Percentiles rank a stretch among this genome's conserved stretches.
Conservation (phyloP, 1,139 yeast genomes). For the Arxiozyma slooffiae region DNA sequence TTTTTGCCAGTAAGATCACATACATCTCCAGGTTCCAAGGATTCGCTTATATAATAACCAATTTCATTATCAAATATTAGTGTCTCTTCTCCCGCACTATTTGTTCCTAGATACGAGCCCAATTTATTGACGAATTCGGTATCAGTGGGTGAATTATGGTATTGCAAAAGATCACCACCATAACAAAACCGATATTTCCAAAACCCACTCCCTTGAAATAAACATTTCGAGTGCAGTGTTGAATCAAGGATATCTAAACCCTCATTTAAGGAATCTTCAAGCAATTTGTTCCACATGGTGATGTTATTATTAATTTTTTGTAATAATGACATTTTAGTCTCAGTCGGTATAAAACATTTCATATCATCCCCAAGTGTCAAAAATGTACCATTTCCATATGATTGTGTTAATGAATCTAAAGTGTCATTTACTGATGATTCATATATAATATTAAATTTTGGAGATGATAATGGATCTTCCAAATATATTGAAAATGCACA, state of each 20-base stretch:
- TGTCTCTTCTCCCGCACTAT: conserved; percentile 13
- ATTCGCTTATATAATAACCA: conserved; percentile 42
- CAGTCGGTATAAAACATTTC: conserved; percentile 20
- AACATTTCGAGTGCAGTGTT: conserved; percentile 28
- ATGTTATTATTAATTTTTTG: conserved; percentile 6
- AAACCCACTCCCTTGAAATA: conserved; percentile 40
- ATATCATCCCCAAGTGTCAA: conserved; percentile 15
- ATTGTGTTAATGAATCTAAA: conserved; percentile 5
- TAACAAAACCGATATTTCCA: conserved; percentile 59
- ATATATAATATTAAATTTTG: conserved; percentile 19
- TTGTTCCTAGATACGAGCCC: conserved; percentile 16
- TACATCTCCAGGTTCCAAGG: conserved; percentile 48
- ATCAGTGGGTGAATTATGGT: conserved; percentile 32
- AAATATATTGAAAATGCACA: conserved; percentile 13
- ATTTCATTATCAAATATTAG: conserved; percentile 30
- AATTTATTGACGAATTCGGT: background rate
- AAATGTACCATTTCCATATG: conserved; percentile 12
- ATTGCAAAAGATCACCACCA: conserved; percentile 49
- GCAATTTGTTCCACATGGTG: conserved; percentile 8
- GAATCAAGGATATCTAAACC: conserved; percentile 25
- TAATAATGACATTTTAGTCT: conserved; percentile 2
- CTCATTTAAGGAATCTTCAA: conserved; percentile 12
- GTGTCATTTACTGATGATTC: conserved; percentile 9
- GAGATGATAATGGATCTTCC: conserved; percentile 17
- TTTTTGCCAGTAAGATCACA: conserved; percentile 66